Base-by-base conservation (phyloP, 768 basidiomycete species). In the Gautieria morchelliformis region DNA sequence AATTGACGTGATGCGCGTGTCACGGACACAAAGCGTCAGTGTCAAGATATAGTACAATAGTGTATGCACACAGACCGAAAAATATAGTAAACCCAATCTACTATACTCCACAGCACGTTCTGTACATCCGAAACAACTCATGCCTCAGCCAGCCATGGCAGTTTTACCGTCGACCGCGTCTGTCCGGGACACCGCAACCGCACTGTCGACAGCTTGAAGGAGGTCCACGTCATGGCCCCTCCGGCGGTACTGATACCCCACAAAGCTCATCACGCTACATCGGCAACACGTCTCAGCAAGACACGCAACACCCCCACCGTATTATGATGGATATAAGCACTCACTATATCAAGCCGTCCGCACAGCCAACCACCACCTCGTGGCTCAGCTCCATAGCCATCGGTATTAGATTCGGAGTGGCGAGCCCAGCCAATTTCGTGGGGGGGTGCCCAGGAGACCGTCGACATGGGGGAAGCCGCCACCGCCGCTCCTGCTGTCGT, bases 311-410 rank as follows among this genome's bases (percentile, higher is more conserved):
- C n/a, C n/a, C n/a, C n/a, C 32, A 52, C 20, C 32, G 20, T 27
- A 39, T 39, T 53, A 9, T 42, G 4, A 51, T 56, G 35, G 37
- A 61, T n/a, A 12, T 37, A n/a, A n/a, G n/a, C n/a, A 58, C 89
- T 72, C 61, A 93, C 89, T 93, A 93, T 63, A 93, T 93, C 3
- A 87, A 89, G 14, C 90, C 90, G 69, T 93, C 90, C 27, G 89
- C 89, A 74, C 90, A 93, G 0, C 90, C 90, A 30, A 93, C 88
- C 17, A 93, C 90, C 1, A 93, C 86, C 66, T 93, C 91, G 62
- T 92, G 87, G 63, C 87, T 91, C 64, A 94, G 68, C 61, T 90
- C 89, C 84, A 95, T 88, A 60, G 87, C 88, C 92, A 93, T 93
- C 8, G 92, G 93, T 63, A 93, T 93, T 78, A 93, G 90, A 70